These are phyloP conservation scores for Yarrowia phangngaensis DNA, from an alignment of 805 yeast genomes.

Conservation along the genomic window DNA sequence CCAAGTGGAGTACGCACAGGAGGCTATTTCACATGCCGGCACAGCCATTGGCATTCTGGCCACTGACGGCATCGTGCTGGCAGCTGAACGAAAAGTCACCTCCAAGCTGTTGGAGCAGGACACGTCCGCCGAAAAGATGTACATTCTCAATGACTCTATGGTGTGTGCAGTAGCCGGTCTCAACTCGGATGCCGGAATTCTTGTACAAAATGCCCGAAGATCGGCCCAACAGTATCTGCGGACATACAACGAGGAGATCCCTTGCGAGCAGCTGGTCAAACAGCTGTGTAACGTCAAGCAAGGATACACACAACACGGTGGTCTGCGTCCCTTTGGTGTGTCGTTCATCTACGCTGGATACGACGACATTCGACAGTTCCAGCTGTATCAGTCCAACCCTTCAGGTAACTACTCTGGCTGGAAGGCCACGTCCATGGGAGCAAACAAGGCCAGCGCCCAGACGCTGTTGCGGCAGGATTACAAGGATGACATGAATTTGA, in stretches of 20 bases:
- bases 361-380: slow-evolving; percentile 86
- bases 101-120: slow-evolving; percentile 91
- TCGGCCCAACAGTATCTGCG: slow-evolving; percentile 80
- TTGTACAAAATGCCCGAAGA: slow-evolving; percentile 81
- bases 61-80: slow-evolving; percentile 84
- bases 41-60: slow-evolving; percentile 77
- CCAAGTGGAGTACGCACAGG: slow-evolving; percentile 89
- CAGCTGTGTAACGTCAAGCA: slow-evolving; percentile 90
- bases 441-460: slow-evolving; percentile 94
- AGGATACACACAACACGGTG: slow-evolving; percentile 98
- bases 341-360: slow-evolving; percentile 94
- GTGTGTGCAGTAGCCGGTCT: slow-evolving; percentile 97
- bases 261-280: slow-evolving; percentile 87
- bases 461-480: slow-evolving; percentile 92
- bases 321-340: slow-evolving; percentile 97
- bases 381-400: slow-evolving; percentile 91
- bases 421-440: slow-evolving; percentile 97
- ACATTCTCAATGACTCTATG: slow-evolving; percentile 74
- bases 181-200: slow-evolving; percentile 92
- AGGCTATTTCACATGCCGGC: slow-evolving; percentile 80
- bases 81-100: slow-evolving; percentile 95
- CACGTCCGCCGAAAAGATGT: slow-evolving; percentile 87
- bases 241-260: slow-evolving; percentile 86
- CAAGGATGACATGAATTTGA: slow-evolving; percentile 63
- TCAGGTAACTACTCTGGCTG: slow-evolving; percentile 97